Evolutionary conservation across 2,329 filamentous ascomycete genomes (phyloP).

Genomic region (Botrytis medusae): DNA sequence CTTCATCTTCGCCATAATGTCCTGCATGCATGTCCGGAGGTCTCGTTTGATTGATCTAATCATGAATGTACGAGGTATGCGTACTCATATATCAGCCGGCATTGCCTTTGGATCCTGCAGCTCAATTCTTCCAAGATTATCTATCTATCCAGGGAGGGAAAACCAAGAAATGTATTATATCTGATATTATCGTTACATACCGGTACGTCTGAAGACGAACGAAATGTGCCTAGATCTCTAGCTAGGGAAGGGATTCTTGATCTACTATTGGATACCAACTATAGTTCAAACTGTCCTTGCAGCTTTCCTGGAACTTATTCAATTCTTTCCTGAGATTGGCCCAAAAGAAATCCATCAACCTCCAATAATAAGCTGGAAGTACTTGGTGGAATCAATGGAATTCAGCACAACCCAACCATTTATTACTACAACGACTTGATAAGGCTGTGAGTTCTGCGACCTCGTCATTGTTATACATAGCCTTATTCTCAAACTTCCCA

Average conservation of each 20-base stretch:
- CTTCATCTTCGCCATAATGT: background rate
- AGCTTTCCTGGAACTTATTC: background rate
- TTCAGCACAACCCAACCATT: constrained; percentile 26
- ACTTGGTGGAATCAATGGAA: constrained; percentile 8
- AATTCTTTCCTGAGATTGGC: constrained; percentile 24
- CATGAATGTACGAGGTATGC: background rate
- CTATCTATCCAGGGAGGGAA: background rate
- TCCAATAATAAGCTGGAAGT: constrained; percentile 26
- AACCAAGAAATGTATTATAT: background rate
- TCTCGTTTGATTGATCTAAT: background rate
- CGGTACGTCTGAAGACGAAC: too few relatives aligned
- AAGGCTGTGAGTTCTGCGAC: constrained; percentile 29
- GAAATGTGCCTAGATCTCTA: background rate
- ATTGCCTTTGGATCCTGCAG: background rate
- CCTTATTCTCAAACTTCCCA: constrained; percentile 23
- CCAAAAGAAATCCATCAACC: background rate
- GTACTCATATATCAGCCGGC: background rate
- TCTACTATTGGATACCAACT: constrained; percentile 23
- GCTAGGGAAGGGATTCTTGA: constrained; percentile 23
- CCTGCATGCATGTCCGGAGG: background rate
- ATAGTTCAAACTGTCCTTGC: constrained; percentile 25
- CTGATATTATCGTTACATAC: background rate
- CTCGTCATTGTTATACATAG: constrained; percentile 24
- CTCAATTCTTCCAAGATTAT: background rate
- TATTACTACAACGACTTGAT: constrained; percentile 22